Evolutionary conservation across 2,329 filamentous ascomycete species (phyloP), one percentile per base, ranked within the genome.

Genomic region (Helotiales sp.): DNA sequence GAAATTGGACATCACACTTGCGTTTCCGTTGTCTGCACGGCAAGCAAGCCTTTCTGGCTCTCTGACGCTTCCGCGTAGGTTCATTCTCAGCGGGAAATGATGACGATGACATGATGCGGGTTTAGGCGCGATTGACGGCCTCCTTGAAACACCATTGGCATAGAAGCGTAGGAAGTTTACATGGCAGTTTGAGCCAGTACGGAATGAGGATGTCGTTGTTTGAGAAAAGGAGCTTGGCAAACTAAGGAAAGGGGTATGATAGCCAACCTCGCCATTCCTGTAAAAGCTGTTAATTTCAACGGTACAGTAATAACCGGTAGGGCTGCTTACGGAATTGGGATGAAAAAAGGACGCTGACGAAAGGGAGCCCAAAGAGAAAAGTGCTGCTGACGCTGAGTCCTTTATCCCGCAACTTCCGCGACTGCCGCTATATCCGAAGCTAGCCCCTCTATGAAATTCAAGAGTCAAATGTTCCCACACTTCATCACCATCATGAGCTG

Each of bases 11-110:
- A 52, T 68, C 60, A 52, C 66, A 67, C 56, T 67, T 67, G 10
- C 66, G 50, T 46, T 67, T 67, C 30, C 66, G 61, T 44, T 65
- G 61, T 1, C 66, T 58, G 44, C 69, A 66, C 19, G 68, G 59
- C 24, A 65, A 29, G 44, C 65, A 67, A 15, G 63, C 65, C 57
- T 63, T 67, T 1, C 64, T 44, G 1, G 64, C 63, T 31, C 65
- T 58, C 54, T 64, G 64, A 9, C 64, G 57, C 52, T 58, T 61
- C n/a, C 57, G 53, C 8, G 51, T 49, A 40, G 47, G 42, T 19
- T 27, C 15, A 4, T 29, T 29, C 13, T 55, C 52, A 19, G 19
- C 24, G 5, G 25, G 29, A 40, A 40, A 29, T 17, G 54, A 17
- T n/a, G 60, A 53, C 17, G 46, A 38, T 22, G 58, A 50, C 52